Base-by-base conservation (phyloP, 306 rosid genomes). In the Rosa lucieae region DNA sequence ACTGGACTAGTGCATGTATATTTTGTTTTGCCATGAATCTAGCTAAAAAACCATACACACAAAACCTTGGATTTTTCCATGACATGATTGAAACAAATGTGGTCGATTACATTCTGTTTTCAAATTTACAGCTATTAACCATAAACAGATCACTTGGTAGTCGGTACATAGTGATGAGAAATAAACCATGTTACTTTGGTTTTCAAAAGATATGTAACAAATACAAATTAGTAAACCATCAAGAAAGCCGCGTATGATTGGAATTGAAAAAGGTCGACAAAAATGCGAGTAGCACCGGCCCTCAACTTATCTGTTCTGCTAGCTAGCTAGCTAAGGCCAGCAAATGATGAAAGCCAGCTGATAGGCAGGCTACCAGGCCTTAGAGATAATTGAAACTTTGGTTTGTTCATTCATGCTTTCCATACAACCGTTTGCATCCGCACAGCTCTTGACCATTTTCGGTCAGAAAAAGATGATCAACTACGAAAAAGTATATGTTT, bases 41-140 rank as follows among this genome's bases (percentile, higher is more conserved):
- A 32, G 44, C 23, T 29, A 70, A 46, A 44, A 59, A 61, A 29
- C 58, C 78, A 61, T 61, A 61, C 11, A 55, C 10, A 55, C 46
- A 75, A 44, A 12, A 43, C 17, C 21, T 29, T 46, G 13, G 78
- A 73, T 75, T 61, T 65, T 75, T 43, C 5, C 70, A 42, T 44
- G 58, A 58, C 20, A 5, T 26, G 12, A 65, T 35, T 35, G 70
- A 65, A 62, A 40, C 23, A 6, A 23, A 59, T 59, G 44, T 35
- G 70, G 46, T 65, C 43, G 46, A 32, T 65, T 13, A 52, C 20
- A 52, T 15, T 32, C 37, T 32, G 37, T 32, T 32, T 32, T 32
- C 37, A 32, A 32, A 32, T 32, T 32, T 32, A 32, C 37, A 32
- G 37, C 37, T 32, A 32, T 32, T 32, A 32, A 13, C 7, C 5